Base-by-base conservation (phyloP, 352 stramenopile genomes). In the Phytophthora sojae region DNA sequence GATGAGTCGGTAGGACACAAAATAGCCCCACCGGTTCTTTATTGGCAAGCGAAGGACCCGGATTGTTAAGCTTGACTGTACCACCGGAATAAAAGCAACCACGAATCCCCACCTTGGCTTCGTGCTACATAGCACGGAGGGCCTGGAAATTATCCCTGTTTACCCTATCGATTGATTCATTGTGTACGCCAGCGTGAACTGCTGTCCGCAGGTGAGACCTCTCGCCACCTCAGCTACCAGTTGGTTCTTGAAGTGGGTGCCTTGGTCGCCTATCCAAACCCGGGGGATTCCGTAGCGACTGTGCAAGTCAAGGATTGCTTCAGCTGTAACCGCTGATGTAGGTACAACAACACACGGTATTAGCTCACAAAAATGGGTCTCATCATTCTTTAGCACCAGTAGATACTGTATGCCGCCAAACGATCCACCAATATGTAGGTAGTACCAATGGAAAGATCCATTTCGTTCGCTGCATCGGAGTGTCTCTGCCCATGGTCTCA, bases 211-310 rank as follows among this genome's bases (percentile, higher is more conserved):
- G 6, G 26, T 30, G 6, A 35, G 3, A 45, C 54, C 3, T 30
- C 26, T 30, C 26, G 26, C 26, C 26, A 30, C 26, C 26, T 77
- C 64, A 21, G 14, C 8, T 4, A 80, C 30, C 5, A 76, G 44
- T 44, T 68, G 1, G 53, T 76, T 83, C 54, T 79, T 80, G 52
- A 81, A 83, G 51, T 80, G 76, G 15, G 3, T 69, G 0, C 73
- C 76, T 25, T 68, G 19, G 44, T 79, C 61, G 49, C 57, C 68
- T 1, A 79, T 64, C 71, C 61, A 77, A 0, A 72, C 47, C 3
- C 29, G 11, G 2, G 75, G 71, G 29, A 51, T 14, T 12, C 60
- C 71, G 61, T 75, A 82, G 0, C 70, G 54, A 3, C 53, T 71
- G 29, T 70, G 42, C 73, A 63, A 80, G 3, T 70, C 67, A 2